Evolutionary conservation across 805 yeast genomes (phyloP).

Genomic region (Saccharomycopsis fermentans): DNA sequence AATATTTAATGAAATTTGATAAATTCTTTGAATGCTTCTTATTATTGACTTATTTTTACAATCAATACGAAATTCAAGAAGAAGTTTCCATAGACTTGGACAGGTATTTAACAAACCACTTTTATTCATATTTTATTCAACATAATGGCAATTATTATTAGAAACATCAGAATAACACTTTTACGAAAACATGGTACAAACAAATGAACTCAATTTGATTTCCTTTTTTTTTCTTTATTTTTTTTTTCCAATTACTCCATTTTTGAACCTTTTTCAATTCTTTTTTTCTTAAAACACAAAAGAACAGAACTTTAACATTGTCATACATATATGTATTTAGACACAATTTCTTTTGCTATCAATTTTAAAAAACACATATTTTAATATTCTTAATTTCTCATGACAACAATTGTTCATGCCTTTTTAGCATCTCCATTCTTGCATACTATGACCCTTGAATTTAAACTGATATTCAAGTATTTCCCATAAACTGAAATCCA

Average conservation of each 20-base stretch:
- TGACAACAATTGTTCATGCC: not conserved
- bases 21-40: slow-evolving; percentile 72
- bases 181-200: too few species aligned
- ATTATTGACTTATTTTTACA: slow-evolving; percentile 33
- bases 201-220: too few species aligned
- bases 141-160: not conserved
- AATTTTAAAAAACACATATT: not conserved
- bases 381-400: not conserved
- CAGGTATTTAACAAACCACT: not conserved
- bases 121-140: not conserved
- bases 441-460: not conserved
- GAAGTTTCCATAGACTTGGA: slow-evolving; percentile 2
- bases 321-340: not conserved
- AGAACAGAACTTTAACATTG: not conserved
- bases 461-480: not conserved
- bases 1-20: slow-evolving; percentile 52
- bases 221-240: not conserved
- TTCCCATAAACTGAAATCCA: not conserved
- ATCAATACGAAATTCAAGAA: slow-evolving; percentile 4
- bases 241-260: not conserved
- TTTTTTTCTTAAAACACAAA: not conserved
- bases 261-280: not conserved
- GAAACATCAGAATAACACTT: not conserved
- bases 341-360: not conserved
- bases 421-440: not conserved